phyloP scores from a whole-genome alignment of 352 stramenopile species.

The Saprolegnia parasitica region DNA sequence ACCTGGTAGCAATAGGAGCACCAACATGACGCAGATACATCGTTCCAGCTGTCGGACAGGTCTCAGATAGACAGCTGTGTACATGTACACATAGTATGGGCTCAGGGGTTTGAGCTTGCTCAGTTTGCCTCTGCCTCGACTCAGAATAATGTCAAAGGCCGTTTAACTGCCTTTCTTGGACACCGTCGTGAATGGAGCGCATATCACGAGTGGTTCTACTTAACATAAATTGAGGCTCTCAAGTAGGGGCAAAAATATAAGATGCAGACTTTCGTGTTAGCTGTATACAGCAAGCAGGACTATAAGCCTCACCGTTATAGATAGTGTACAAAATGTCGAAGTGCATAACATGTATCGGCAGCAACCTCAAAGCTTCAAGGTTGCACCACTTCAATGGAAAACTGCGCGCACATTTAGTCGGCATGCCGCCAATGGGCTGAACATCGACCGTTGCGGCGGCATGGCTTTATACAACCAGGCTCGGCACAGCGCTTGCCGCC shows the following conservation, averaged over 20 bases:
- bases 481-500: conserved; percentile 77
- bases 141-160: too few relatives aligned
- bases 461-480: conserved; percentile 65
- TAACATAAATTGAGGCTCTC: background rate
- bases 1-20: too few relatives aligned
- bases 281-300: background rate
- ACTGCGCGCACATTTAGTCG: background rate
- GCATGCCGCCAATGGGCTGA: conserved; percentile 56
- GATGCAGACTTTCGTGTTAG: too few relatives aligned
- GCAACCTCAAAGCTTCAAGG: background rate
- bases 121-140: too few relatives aligned
- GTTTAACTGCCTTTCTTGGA: too few relatives aligned
- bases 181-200: too few relatives aligned
- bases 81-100: too few relatives aligned
- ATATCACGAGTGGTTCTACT: background rate
- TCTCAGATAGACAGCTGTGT: too few relatives aligned
- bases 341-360: conserved; percentile 10
- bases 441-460: conserved; percentile 76
- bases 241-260: background rate
- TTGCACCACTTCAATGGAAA: conserved; percentile 24
- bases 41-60: too few relatives aligned
- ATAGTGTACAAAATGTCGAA: background rate
- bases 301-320: background rate
- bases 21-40: too few relatives aligned
- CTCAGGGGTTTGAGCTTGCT: too few relatives aligned